Evolutionary conservation across 371 early-diverging fungal genomes (phyloP), one percentile per base, ranked within the genome.

Genomic region (Apophysomyces variabilis): DNA sequence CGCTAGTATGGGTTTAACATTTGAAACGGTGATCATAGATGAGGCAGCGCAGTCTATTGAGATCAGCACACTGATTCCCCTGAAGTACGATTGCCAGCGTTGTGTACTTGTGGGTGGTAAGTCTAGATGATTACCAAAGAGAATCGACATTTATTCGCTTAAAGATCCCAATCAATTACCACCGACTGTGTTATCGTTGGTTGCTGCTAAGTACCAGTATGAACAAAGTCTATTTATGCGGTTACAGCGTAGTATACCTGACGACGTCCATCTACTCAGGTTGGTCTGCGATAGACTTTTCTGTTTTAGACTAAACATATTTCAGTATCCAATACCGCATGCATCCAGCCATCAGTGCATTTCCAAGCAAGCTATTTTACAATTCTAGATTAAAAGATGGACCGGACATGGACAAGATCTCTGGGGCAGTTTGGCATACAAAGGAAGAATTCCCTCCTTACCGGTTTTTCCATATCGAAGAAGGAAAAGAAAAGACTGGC

Each of bases 41-140:
- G 99, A 99, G 79, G 99, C 99, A 0, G 96, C 97, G 39, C 99
- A 99, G 73, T 89, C 96, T 0, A 90, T 96, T 18, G 99, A 99
- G 73, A 81, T 96, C 26, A 89, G 92, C 50, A 85, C 91, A 3
- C 67, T 98, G 72, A 98, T 99, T 71, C 98, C 99, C 13, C 72
- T 99, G 9, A 89, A 92, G 57, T 94, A 92, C 65, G 91, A 90
- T 58, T 90, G 91, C 38, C 85, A 88, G 45, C 88, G 91, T 41
- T 91, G 95, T 68, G 87, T 99, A 56, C 80, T 99, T 12, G 97
- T 99, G n/a, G 99, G 99, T 58, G 92, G 90, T 89, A 77, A 74
- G 74, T 57, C 37, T 44, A 37, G 16, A 11, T 4, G 21, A 60
- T 44, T 8, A 57, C 6, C 18, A 21, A 39, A 35, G 1, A 12